Evolutionary conservation across 192 early-diverging fungal species (phyloP).

Genomic region (Gigaspora rosea): DNA sequence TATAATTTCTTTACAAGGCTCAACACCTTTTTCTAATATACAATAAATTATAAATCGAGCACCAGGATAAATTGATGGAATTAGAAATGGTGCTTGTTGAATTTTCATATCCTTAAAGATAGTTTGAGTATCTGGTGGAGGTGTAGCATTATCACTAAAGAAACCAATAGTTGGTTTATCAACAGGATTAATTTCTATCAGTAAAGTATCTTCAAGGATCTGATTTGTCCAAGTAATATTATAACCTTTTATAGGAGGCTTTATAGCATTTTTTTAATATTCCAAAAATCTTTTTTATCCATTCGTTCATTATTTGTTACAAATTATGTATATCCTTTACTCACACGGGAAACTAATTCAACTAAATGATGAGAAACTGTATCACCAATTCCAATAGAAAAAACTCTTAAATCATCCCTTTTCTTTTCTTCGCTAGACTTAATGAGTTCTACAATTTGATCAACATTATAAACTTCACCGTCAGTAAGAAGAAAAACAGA

Average conservation of each 20-base stretch:
- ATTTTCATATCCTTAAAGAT: not conserved
- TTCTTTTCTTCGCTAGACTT: conserved; percentile 17
- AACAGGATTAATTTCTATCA: not conserved
- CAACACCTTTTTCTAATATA: not conserved
- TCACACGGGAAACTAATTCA: conserved; percentile 49
- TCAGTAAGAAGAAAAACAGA: conserved; percentile 40
- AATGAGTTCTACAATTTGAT: conserved; percentile 40
- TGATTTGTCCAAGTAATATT: conserved; percentile 37
- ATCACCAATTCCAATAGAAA: conserved; percentile 52
- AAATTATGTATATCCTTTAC: conserved; percentile 51
- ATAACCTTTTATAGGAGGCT: conserved; percentile 46
- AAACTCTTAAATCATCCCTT: conserved; percentile 41
- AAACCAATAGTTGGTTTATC: not conserved
- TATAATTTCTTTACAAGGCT: too few relatives aligned
- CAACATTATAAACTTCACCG: conserved; percentile 51
- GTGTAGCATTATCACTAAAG: not conserved
- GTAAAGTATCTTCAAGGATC: too few relatives aligned
- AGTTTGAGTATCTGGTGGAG: too few relatives aligned
- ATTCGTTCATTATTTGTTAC: conserved; percentile 20
- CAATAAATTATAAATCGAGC: conserved; percentile 18
- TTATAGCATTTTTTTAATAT: conserved; percentile 54
- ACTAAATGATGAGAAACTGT: conserved; percentile 53
- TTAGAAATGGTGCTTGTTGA: conserved; percentile 10
- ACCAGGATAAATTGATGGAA: conserved; percentile 18
- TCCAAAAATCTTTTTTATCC: conserved; percentile 53